Conservation (phyloP, 202 grass and related monocot genomes). For the Setaria italica region DNA sequence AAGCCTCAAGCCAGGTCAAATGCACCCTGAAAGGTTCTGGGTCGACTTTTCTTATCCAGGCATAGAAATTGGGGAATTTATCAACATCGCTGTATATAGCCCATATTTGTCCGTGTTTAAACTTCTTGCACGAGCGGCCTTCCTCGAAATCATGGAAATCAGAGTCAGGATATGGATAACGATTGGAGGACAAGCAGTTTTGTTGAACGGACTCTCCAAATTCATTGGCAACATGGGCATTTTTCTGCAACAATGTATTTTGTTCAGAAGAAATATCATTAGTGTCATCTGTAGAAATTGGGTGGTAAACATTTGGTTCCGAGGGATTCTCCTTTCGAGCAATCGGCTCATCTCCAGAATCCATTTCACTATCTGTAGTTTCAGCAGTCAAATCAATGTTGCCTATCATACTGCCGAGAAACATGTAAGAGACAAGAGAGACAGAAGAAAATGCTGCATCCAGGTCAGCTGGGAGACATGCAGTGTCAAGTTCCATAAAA, state of each 20-base stretch:
- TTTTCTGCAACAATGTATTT: background rate
- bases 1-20: conserved; percentile 78
- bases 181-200: background rate
- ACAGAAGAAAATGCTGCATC: conserved; percentile 62
- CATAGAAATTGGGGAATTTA: conserved; percentile 77
- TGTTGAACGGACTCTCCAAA: conserved; percentile 38
- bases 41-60: conserved; percentile 74
- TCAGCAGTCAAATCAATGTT: conserved; percentile 30
- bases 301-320: background rate
- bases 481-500: conserved; percentile 75
- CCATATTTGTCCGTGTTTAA: conserved; percentile 82
- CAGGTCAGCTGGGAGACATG: conserved; percentile 60
- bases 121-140: conserved; percentile 43
- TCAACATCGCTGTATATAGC: conserved; percentile 75
- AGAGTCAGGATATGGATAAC: conserved; percentile 56
- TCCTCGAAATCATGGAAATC: conserved; percentile 71
- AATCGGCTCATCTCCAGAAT: conserved; percentile 19
- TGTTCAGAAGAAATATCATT: conserved; percentile 31
- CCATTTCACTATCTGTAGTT: background rate
- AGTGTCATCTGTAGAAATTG: conserved; percentile 18
- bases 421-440: conserved; percentile 44
- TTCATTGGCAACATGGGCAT: background rate
- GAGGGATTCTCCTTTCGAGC: background rate
- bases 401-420: conserved; percentile 24
- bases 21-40: conserved; percentile 58